These are phyloP conservation scores for Aureobasidium sp. DNA, from an alignment of 2,329 filamentous ascomycete species.

Conservation along the genomic window DNA sequence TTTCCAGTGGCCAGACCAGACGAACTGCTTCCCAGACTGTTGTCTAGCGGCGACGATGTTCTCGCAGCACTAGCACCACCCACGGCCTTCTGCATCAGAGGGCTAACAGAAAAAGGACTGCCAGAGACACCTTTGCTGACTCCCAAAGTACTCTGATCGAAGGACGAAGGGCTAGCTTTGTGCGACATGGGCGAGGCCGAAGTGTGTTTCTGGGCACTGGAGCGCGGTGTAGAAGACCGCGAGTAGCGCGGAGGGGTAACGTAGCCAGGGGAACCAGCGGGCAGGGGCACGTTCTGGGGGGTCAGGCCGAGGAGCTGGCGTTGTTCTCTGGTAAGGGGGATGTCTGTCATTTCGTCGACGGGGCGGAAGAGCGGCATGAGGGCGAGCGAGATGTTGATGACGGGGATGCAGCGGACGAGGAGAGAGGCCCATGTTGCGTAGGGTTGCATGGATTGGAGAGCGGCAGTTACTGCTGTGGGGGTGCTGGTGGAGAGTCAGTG, in stretches of 20 bases:
- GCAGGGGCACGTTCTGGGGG: slow-evolving; percentile 54
- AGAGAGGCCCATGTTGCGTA: slow-evolving; percentile 38
- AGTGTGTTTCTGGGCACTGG: slow-evolving; percentile 22
- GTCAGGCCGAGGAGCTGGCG: slow-evolving; percentile 76
- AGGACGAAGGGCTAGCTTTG: slow-evolving; percentile 23
- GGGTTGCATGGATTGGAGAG: slow-evolving; percentile 24
- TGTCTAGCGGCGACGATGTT: slow-evolving; percentile 41
- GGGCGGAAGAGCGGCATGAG: slow-evolving; percentile 64
- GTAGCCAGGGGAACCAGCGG: slow-evolving; percentile 60
- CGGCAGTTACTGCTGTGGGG: slow-evolving; percentile 17
- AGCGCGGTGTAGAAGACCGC: slow-evolving; percentile 62
- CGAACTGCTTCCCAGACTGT: slow-evolving; percentile 38
- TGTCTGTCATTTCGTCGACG: slow-evolving; percentile 75
- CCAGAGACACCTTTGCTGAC: slow-evolving; percentile 11
- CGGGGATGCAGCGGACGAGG: slow-evolving; percentile 47
- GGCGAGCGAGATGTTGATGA: slow-evolving; percentile 61
- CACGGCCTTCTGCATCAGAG: slow-evolving; percentile 63
- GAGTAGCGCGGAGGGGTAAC: slow-evolving; percentile 84
- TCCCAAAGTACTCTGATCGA: slow-evolving; percentile 17
- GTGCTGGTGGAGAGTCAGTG: slow-evolving; percentile 26
- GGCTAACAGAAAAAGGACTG: slow-evolving; percentile 33
- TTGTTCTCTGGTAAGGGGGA: slow-evolving; percentile 84
- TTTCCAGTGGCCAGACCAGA: slow-evolving; percentile 56
- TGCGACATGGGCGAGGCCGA: slow-evolving; percentile 32
- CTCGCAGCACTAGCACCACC: slow-evolving; percentile 44